phyloP scores from a whole-genome alignment of 768 basidiomycete genomes.

The Agaricus subrufescens region DNA sequence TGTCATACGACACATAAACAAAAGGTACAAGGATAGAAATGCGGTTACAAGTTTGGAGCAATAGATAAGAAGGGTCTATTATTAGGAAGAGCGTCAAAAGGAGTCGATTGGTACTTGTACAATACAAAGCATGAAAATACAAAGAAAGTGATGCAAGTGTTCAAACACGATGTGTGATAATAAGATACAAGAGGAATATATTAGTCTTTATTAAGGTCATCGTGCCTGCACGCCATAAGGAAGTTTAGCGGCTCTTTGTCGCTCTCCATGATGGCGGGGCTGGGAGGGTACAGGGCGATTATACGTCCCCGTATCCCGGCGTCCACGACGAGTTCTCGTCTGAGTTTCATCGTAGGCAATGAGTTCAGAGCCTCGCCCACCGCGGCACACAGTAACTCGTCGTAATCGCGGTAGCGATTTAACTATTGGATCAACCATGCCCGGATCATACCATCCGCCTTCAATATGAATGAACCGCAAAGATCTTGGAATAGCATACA shows the following conservation, averaged over 20 bases:
- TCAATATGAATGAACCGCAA: conserved; percentile 35
- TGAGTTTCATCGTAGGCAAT: conserved; percentile 4
- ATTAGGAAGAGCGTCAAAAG: not conserved
- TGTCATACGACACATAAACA: not conserved
- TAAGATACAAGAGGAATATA: not conserved
- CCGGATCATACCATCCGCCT: conserved; percentile 43
- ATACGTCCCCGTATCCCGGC: not conserved
- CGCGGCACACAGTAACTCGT: conserved; percentile 23
- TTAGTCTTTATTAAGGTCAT: not conserved
- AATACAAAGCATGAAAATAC: not conserved
- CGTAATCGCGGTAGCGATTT: conserved; percentile 28
- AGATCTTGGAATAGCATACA: conserved; percentile 34
- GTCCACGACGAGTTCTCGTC: not conserved
- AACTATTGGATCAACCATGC: conserved; percentile 31
- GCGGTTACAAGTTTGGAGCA: too few relatives aligned
- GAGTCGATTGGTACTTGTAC: not conserved
- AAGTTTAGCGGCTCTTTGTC: conserved; percentile 6
- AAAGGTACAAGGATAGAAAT: not conserved
- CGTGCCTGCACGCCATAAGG: conserved; percentile 1
- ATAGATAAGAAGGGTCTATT: not conserved
- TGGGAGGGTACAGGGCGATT: conserved; percentile 1
- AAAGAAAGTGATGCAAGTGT: not conserved
- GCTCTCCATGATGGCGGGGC: conserved; percentile 4
- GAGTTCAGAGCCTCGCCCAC: conserved; percentile 17
- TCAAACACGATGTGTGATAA: not conserved